Evolutionary conservation across 192 early-diverging fungal species (phyloP), one percentile per base, ranked within the genome.

Genomic region (Rhizoclosmatium sp.): DNA sequence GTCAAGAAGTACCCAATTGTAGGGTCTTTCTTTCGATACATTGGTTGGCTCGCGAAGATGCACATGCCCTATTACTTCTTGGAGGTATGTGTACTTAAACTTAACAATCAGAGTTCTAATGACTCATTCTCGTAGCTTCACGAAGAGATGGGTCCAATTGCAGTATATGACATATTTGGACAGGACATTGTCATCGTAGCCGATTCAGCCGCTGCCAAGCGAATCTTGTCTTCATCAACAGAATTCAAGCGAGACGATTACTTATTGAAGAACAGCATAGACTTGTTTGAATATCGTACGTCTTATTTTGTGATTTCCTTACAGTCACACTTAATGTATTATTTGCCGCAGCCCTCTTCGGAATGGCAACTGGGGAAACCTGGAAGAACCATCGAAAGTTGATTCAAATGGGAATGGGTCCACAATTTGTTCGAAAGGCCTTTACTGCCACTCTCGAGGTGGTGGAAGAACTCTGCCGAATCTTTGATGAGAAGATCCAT

Each of bases 311-410:
- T 31, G 31, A 31, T 31, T 31, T 31, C 31, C 31, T 31, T 31
- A 31, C 31, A 31, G 31, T 31, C 31, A 31, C 31, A 31, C 31
- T 31, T 31, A 31, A 31, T 31, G 31, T 31, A 31, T 31, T 31
- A 31, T 31, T 31, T 31, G 31, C 31, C 31, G 31, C 67, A 73
- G 80, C 77, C 19, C 80, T 89, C 9, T 89, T 87, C 62, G 42
- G 75, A 4, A 65, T 86, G 45, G 78, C 80, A 16, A 47, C 79
- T 16, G 86, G 64, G 19, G 73, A 69, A 2, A 23, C 48, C 19
- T 89, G 87, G 87, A 85, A 86, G 69, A 74, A 79, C n/a, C 88
- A 89, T 80, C 79, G 88, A 16, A 89, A 89, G 51, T 42, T 80
- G 10, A 70, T 89, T 16, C 82, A 84, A 69, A 85, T 85, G 5